A percentile compares a stretch with the other conserved stretches of the same genome.
Conservation (phyloP, 73 alveolate species). For the Paramecium primaurelia region DNA sequence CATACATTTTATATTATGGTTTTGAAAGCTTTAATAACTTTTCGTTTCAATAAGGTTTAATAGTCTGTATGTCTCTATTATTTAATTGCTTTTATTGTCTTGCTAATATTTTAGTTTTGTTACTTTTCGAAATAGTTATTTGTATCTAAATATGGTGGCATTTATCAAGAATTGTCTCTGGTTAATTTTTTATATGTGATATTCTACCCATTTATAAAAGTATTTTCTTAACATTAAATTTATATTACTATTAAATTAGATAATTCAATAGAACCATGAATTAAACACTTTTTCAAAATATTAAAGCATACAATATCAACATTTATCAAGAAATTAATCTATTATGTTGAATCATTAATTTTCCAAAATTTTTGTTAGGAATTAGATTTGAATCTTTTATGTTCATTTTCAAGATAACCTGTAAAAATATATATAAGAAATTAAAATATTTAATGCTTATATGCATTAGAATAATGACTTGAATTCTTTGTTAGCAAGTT, state of each 20-base stretch:
- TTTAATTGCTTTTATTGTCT: not conserved
- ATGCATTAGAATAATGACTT: not conserved
- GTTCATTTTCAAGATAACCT: not conserved
- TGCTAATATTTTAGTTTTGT: not conserved
- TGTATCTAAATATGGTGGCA: constrained; percentile 2
- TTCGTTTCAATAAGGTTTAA: not conserved
- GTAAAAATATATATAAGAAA: not conserved
- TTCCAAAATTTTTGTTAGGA: not conserved
- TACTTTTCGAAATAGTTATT: not conserved
- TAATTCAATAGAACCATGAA: not conserved
- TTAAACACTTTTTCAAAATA: not conserved
- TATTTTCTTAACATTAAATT: not conserved
- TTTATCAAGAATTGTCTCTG: not conserved
- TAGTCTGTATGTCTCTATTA: not conserved
- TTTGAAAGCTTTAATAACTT: not conserved
- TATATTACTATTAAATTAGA: not conserved
- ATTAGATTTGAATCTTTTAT: not conserved
- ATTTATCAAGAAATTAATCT: not conserved
- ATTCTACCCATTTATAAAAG: constrained; percentile 11
- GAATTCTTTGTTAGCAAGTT: not conserved
- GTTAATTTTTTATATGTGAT: not conserved
- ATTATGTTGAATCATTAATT: not conserved
- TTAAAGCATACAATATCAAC: not conserved
- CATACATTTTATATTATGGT: not conserved
- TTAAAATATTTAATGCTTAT: not conserved